Base-by-base conservation (phyloP, 1,284 basidiomycete genomes). In the Malassezia brasiliensis region DNA sequence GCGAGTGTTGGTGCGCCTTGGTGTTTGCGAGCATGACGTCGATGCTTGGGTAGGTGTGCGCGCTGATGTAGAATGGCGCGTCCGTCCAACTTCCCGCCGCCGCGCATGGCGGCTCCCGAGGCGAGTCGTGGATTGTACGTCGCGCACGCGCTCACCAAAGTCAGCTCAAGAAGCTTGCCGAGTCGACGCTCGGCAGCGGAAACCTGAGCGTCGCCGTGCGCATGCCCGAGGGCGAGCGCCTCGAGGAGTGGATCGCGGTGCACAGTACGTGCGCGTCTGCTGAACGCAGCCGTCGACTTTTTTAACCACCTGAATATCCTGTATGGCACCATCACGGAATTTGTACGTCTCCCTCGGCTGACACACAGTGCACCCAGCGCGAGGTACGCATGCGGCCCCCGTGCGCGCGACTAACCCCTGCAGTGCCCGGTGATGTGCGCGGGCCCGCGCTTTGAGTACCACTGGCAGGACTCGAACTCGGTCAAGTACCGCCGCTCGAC, bases 361-460 rank as follows among this genome's bases (percentile, higher is more conserved):
- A 49, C 25, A 28, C 37, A 14, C 42, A 51, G 51, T 74, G 70
- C 61, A 69, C 69, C 9, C 52, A 66, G 17, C 50, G 64, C 39
- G 67, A 74, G 54, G 61, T 60, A 36, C 35, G 30, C 14, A 10
- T 19, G 2, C 38, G 10, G n/a, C 48, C 14, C 6, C 32, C 14
- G 11, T 7, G 3, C 32, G 32, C 32, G 8, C n/a, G 25, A 15
- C 48, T n/a, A 39, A 40, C 38, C 22, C 38, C 17, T 35, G 6
- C 64, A 93, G 86, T 99, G 94, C 74, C 90, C 90, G 6, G 86
- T 96, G 64, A 99, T 99, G 94, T 94, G 90, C 71, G 93, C 94
- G 7, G 94, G 94, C 10, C 89, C 91, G 64, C 83, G 93, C 85
- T 91, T 67, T 75, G 94, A 99, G 76, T 99, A 96, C 77, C 84